Evolutionary conservation across 2,329 filamentous ascomycete genomes (phyloP).

Genomic region (Sclerotinia glacialis): DNA sequence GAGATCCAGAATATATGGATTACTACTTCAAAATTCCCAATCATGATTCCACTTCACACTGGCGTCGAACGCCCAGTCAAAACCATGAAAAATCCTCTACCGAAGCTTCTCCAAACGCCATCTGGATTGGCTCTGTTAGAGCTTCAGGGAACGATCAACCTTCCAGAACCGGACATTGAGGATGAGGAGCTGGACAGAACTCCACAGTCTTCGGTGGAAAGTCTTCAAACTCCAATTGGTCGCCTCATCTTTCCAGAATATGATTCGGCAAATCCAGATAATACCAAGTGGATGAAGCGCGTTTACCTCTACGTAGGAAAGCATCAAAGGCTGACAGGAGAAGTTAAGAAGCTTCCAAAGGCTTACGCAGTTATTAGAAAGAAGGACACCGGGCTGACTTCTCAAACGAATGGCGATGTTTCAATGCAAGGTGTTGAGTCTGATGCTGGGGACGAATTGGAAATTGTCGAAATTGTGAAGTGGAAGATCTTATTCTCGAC

Average conservation of each 20-base stretch:
- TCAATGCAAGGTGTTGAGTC: constrained; percentile 50
- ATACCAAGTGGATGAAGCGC: constrained; percentile 81
- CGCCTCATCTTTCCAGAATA: constrained; percentile 78
- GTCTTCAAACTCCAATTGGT: constrained; percentile 57
- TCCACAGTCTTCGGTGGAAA: constrained; percentile 23
- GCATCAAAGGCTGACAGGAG: constrained; percentile 84
- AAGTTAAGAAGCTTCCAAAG: constrained; percentile 80
- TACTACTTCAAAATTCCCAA: background rate
- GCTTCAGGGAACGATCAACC: constrained; percentile 86
- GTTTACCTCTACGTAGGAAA: constrained; percentile 86
- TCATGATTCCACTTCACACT: constrained; percentile 19
- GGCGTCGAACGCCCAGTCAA: background rate
- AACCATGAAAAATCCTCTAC: constrained; percentile 54
- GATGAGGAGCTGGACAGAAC: constrained; percentile 27
- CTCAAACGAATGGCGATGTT: constrained; percentile 29
- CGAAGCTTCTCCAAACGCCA: constrained; percentile 81
- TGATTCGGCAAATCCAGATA: constrained; percentile 50
- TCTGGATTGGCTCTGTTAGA: constrained; percentile 86
- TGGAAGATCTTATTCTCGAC: constrained; percentile 83
- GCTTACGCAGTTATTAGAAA: constrained; percentile 76
- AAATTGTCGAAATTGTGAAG: constrained; percentile 83
- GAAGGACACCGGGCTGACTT: constrained; percentile 37
- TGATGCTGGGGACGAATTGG: constrained; percentile 75
- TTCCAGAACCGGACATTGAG: constrained; percentile 50
- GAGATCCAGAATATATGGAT: background rate